Base-by-base conservation (phyloP, 73 alveolate genomes). In the Durusdinium trenchii region DNA sequence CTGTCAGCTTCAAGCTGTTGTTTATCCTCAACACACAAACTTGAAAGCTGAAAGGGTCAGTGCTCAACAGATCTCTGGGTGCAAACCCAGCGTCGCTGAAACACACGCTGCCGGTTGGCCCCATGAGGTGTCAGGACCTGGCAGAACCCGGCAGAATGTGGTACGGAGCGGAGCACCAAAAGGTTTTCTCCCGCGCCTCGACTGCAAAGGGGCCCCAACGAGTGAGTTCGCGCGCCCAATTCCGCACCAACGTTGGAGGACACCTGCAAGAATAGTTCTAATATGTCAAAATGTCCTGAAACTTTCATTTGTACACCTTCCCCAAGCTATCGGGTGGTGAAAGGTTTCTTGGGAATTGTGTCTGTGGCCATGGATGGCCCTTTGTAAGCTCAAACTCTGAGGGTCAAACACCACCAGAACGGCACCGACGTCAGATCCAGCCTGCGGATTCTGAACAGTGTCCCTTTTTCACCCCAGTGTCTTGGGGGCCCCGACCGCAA, bases 161-260 rank as follows among this genome's bases (percentile, higher is more conserved):
- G 23, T 16, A 57, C 12, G 32, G 45, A 12, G 42, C 64, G 45
- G 18, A 60, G 4, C 73, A 60, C 73, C 73, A 0, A 60, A 60
- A 60, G 30, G 30, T 23, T 2, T 16, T 60, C 73, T 60, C 73
- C 1, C 46, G 2, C 43, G 95, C 95, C 95, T 86, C 95, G 28
- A 89, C 96, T 23, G 75, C 96, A 46, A 89, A 89, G 86, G 96
- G 96, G 4, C 86, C 96, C 96, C 96, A 89, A 23, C 96, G 85
- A 62, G 67, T 43, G 54, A 89, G 85, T 71, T 89, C 96, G 43
- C 96, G 96, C 40, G 86, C 96, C 96, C 96, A 89, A 50, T 89
- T 89, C 52, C 85, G 85, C 52, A 89, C 86, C 85, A 89, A 62
- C 23, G 96, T 64, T 40, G 96, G 96, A 14, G 96, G 96, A 73